Evolutionary conservation across 208 protist species (phyloP), one percentile per base, ranked within the genome.

Genomic region (Novymonas esmeraldas): DNA sequence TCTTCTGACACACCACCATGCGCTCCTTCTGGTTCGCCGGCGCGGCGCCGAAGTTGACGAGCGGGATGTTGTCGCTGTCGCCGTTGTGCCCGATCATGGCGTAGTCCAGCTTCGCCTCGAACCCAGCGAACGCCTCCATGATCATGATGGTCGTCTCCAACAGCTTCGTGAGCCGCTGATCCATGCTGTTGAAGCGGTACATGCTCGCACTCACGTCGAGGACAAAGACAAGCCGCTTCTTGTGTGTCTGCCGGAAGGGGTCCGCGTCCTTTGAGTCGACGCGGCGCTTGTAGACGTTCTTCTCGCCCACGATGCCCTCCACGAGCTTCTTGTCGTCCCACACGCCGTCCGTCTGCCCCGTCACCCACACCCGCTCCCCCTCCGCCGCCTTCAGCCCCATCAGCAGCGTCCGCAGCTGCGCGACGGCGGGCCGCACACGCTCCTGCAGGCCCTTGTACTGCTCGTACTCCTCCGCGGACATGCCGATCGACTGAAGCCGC

Each of bases 111-210:
- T 89, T 90, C 33, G 89, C 48, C 65, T 97, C 87, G 76, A 92
- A 93, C 6, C 94, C 94, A 18, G 87, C 76, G 44, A 98, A 93
- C 3, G 87, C 73, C 76, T 97, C 94, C 84, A 97, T 96, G 22
- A 98, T 73, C 93, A 98, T 96, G 44, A 94, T 77, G 28, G 92
- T 92, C 29, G 85, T 84, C 59, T 96, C 93, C 7, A 98, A 59
- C 68, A 95, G 72, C 58, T 92, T 90, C 6, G 90, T 87, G 24
- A 98, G 78, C 10, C 95, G 82, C 31, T 83, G 79, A 64, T 98
- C 95, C 70, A 88, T 84, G 28, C 89, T 64, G 46, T 98, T 96
- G 85, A 98, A 98, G 48, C 94, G 85, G 77, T 97, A 98, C 94
- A 98, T 98, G 70, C 81, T 93, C 11, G 90, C 94, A 48, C 84